Conservation (phyloP, 2,329 filamentous ascomycete genomes). For the Fusarium nygamai region DNA sequence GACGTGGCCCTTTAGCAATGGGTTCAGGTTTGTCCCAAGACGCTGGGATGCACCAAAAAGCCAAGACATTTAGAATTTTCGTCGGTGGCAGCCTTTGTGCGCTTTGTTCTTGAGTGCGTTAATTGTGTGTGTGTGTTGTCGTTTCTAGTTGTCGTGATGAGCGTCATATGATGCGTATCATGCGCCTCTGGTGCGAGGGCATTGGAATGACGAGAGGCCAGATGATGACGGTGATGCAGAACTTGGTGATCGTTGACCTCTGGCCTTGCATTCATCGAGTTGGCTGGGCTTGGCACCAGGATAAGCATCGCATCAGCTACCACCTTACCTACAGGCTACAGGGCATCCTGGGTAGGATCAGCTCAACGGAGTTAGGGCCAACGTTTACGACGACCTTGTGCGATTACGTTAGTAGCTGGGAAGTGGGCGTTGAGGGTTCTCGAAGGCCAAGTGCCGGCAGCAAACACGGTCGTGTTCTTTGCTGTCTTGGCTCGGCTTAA, state of each 20-base stretch:
- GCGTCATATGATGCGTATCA: conserved; percentile 25
- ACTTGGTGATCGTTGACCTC: conserved; percentile 7
- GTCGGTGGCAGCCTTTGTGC: conserved; percentile 1
- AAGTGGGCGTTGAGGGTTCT: conserved; percentile 10
- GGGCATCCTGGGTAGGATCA: conserved; percentile 14
- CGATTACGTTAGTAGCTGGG: neutral
- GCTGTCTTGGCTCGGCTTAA: conserved; percentile 25
- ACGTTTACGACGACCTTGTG: conserved; percentile 2
- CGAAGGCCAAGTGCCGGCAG: conserved; percentile 22
- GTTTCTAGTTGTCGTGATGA: neutral
- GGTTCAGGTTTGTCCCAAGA: conserved; percentile 21
- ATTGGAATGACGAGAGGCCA: conserved; percentile 24
- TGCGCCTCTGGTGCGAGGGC: conserved; percentile 25
- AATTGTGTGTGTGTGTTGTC: conserved; percentile 9
- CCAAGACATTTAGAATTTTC: conserved; percentile 25
- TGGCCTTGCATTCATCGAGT: conserved; percentile 16
- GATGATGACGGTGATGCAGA: conserved; percentile 3
- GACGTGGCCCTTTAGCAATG: conserved; percentile 39
- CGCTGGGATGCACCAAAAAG: conserved; percentile 28
- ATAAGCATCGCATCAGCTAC: neutral
- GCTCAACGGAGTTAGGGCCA: neutral
- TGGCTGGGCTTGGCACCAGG: conserved; percentile 19
- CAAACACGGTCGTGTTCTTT: conserved; percentile 3
- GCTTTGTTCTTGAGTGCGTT: neutral
- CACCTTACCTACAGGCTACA: neutral